Conservation (phyloP, 352 stramenopile genomes). For the Phytopythium mirpurense region DNA sequence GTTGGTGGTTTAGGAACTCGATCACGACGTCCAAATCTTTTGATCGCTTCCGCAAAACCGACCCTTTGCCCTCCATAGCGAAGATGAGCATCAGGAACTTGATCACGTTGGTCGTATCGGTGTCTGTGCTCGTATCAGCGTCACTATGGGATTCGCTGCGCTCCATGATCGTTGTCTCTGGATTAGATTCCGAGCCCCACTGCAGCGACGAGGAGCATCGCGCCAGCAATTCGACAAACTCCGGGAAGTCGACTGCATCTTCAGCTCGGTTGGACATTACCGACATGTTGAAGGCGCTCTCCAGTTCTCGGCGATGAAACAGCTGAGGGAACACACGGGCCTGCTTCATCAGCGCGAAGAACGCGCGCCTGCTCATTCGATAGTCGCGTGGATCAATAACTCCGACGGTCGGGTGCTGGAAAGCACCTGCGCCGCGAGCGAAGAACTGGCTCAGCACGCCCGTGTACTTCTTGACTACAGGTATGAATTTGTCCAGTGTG, state of each 20-base stretch:
- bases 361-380: slow-evolving; percentile 22
- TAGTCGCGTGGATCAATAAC: slow-evolving; percentile 15
- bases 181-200: slow-evolving; percentile 25
- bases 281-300: slow-evolving; percentile 33
- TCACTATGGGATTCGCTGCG: not conserved
- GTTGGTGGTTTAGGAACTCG: slow-evolving; percentile 36
- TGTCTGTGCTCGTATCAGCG: not conserved
- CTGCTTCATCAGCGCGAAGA: slow-evolving; percentile 50
- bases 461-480: slow-evolving; percentile 37
- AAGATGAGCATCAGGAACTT: slow-evolving; percentile 77
- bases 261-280: slow-evolving; percentile 17
- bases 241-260: slow-evolving; percentile 39
- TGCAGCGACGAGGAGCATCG: slow-evolving; percentile 40
- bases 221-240: slow-evolving; percentile 59
- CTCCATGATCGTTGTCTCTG: not conserved
- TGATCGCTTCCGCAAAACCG: slow-evolving; percentile 48
- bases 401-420: not conserved
- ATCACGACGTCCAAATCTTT: slow-evolving; percentile 53
- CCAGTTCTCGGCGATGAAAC: slow-evolving; percentile 47
- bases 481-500: slow-evolving; percentile 27
- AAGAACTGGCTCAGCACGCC: slow-evolving; percentile 38
- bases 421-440: slow-evolving; percentile 13
- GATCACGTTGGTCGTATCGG: slow-evolving; percentile 28
- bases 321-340: slow-evolving; percentile 51
- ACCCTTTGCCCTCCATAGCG: slow-evolving; percentile 66